Conservation (phyloP, 2,329 filamentous ascomycete genomes). For the Phialophora tarda region DNA sequence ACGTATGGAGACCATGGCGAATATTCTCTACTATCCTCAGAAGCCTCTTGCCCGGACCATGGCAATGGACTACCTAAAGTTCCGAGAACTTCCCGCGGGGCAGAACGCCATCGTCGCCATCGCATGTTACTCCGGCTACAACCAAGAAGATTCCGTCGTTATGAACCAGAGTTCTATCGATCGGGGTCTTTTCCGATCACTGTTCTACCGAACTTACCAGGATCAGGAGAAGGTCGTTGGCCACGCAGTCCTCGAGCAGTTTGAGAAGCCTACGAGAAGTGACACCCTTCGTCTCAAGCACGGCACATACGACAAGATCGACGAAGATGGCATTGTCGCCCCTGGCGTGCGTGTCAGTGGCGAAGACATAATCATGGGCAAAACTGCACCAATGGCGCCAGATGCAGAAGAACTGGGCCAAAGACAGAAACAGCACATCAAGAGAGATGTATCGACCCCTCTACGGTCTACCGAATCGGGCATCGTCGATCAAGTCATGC, state of each 20-base stretch:
- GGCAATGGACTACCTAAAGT: slow-evolving; percentile 98
- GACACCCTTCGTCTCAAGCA: slow-evolving; percentile 87
- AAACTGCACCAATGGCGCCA: slow-evolving; percentile 91
- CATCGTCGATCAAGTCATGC: slow-evolving; percentile 89
- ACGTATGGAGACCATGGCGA: slow-evolving; percentile 99
- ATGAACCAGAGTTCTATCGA: slow-evolving; percentile 99
- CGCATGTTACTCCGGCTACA: slow-evolving; percentile 96
- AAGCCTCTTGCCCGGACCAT: slow-evolving; percentile 95
- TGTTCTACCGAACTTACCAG: slow-evolving; percentile 97
- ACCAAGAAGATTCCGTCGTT: slow-evolving; percentile 99
- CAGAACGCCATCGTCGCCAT: slow-evolving; percentile 99
- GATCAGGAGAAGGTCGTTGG: slow-evolving; percentile 97
- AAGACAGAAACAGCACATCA: slow-evolving; percentile 84
- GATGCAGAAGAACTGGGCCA: slow-evolving; percentile 94
- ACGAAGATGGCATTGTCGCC: slow-evolving; percentile 92
- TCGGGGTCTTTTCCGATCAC: slow-evolving; percentile 91
- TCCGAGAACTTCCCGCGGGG: slow-evolving; percentile 93
- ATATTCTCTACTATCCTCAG: slow-evolving; percentile 98
- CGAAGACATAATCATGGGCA: slow-evolving; percentile 98
- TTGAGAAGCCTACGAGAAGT: slow-evolving; percentile 89
- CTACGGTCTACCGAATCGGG: slow-evolving; percentile 94
- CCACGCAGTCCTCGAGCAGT: slow-evolving; percentile 88
- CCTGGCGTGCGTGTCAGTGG: slow-evolving; percentile 94
- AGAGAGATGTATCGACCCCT: slow-evolving; percentile 94
- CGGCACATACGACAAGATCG: slow-evolving; percentile 95